These are phyloP conservation scores for Epichloe gansuensis DNA, from an alignment of 2,329 filamentous ascomycete genomes.

Conservation along the genomic window DNA sequence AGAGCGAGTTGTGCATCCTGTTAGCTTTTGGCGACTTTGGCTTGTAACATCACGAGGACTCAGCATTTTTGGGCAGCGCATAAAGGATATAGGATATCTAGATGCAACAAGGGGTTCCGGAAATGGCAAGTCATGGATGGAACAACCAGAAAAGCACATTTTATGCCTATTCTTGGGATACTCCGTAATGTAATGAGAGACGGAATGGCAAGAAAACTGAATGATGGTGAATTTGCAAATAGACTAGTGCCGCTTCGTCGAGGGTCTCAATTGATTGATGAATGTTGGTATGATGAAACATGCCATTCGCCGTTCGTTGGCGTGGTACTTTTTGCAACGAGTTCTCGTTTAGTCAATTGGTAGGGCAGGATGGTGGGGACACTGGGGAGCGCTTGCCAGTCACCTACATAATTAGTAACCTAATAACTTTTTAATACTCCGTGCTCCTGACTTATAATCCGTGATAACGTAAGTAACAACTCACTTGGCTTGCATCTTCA, in stretches of 20 bases:
- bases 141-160: neutral
- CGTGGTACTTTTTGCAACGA: too few relatives aligned
- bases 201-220: neutral
- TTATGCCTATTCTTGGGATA: neutral
- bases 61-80: neutral
- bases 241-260: neutral
- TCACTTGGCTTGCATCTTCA: too few relatives aligned
- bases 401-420: too few relatives aligned
- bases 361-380: too few relatives aligned
- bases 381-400: too few relatives aligned
- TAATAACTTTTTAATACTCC: too few relatives aligned
- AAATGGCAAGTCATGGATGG: neutral
- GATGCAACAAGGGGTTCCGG: neutral
- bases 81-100: conserved; percentile 2
- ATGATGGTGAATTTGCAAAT: neutral
- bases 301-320: too few relatives aligned
- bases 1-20: neutral
- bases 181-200: neutral
- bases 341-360: too few relatives aligned
- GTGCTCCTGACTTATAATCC: too few relatives aligned
- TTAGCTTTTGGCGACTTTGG: neutral
- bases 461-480: too few relatives aligned
- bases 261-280: neutral
- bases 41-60: conserved; percentile 1
- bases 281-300: too few relatives aligned